These are phyloP conservation scores for Hyphopichia pseudoburtonii DNA, from an alignment of 1,139 yeast species.

Conservation along the genomic window DNA sequence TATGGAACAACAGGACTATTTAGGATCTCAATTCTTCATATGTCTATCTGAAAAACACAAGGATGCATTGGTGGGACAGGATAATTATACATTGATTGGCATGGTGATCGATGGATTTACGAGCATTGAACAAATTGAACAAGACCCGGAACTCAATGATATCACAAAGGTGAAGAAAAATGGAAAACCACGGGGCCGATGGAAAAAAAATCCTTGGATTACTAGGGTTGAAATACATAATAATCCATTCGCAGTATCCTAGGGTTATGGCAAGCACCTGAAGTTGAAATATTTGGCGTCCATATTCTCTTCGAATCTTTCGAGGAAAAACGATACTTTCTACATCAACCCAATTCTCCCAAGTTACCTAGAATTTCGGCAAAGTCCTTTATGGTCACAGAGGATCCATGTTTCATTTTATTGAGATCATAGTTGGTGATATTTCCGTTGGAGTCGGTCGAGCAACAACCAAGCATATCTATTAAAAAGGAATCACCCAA, in stretches of 20 bases:
- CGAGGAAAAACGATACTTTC: too few species aligned
- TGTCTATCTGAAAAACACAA: constrained; percentile 15
- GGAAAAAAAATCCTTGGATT: constrained; percentile 21
- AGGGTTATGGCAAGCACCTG: background rate
- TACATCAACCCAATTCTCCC: constrained; percentile 33
- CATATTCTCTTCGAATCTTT: too few species aligned
- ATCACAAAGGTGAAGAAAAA: constrained; percentile 12
- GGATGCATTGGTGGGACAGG: constrained; percentile 9
- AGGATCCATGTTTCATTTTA: constrained; percentile 26
- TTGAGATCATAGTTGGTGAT: constrained; percentile 30
- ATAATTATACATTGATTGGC: constrained; percentile 18
- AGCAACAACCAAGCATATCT: constrained; percentile 45
- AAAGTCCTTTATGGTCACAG: constrained; percentile 40
- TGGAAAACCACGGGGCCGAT: constrained; percentile 21
- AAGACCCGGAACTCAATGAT: constrained; percentile 11
- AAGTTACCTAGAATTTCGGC: constrained; percentile 43
- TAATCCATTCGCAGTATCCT: constrained; percentile 16
- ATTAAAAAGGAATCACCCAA: constrained; percentile 38
- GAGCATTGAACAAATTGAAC: constrained; percentile 15
- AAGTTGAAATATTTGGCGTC: too few species aligned
- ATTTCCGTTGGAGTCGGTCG: constrained; percentile 29
- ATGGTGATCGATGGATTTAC: constrained; percentile 19
- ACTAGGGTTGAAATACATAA: constrained; percentile 16
- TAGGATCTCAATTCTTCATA: constrained; percentile 25
- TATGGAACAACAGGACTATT: constrained; percentile 6